Conservation (phyloP, 768 basidiomycete species). For the Leccinum uliginosum region DNA sequence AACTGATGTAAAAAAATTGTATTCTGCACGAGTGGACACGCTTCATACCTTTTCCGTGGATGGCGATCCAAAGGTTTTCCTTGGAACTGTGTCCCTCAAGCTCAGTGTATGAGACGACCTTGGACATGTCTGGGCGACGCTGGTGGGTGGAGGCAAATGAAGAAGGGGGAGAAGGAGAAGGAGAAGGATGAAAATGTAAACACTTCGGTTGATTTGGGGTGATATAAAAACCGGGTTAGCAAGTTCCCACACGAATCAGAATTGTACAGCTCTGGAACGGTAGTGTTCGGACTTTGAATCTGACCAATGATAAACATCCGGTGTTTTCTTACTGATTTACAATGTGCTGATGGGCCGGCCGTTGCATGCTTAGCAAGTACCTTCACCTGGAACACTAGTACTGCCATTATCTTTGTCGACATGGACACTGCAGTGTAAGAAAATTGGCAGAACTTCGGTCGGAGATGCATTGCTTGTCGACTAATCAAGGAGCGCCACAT, state of each 20-base stretch:
- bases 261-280: not conserved
- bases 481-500: not conserved
- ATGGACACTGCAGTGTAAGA: not conserved
- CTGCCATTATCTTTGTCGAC: not conserved
- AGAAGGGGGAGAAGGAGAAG: conserved; percentile 1
- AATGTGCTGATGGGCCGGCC: not conserved
- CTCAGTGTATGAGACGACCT: conserved; percentile 64
- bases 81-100: conserved; percentile 74
- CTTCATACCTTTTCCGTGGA: conserved; percentile 75
- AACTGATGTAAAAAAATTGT: not conserved
- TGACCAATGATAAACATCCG: not conserved
- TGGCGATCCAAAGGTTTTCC: conserved; percentile 74
- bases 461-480: not conserved
- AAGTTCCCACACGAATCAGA: conserved; percentile 26
- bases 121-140: conserved; percentile 35
- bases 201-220: not conserved
- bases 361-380: not conserved
- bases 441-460: not conserved
- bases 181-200: conserved; percentile 3
- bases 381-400: not conserved
- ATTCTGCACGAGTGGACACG: not conserved
- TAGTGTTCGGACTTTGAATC: not conserved
- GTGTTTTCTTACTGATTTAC: not conserved
- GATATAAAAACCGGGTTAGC: conserved; percentile 19
- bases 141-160: conserved; percentile 10